Evolutionary conservation across 2,329 filamentous ascomycete species (phyloP).

Genomic region (Magnaporthiopsis incrustans): DNA sequence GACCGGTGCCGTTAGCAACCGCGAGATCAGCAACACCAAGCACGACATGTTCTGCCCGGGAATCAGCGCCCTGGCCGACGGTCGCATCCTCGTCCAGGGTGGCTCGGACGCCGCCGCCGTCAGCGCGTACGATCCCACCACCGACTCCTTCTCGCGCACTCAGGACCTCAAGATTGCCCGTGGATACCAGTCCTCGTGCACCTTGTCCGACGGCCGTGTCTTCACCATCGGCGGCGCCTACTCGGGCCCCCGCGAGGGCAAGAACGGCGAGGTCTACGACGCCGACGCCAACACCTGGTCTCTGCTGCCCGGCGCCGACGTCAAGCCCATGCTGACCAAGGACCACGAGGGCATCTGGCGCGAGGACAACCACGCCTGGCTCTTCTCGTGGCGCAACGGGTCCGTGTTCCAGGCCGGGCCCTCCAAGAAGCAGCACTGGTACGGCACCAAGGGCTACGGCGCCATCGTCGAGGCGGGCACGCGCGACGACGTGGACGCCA

Average conservation of each 20-base stretch:
- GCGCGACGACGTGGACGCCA: constrained; percentile 35
- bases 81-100: constrained; percentile 38
- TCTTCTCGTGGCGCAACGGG: constrained; percentile 39
- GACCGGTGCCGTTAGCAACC: constrained; percentile 38
- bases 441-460: constrained; percentile 35
- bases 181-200: constrained; percentile 35
- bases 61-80: constrained; percentile 33
- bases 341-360: constrained; percentile 35
- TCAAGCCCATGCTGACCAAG: constrained; percentile 36
- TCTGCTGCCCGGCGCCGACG: constrained; percentile 27
- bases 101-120: constrained; percentile 35
- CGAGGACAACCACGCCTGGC: constrained; percentile 46
- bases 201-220: constrained; percentile 34
- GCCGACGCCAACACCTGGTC: constrained; percentile 33
- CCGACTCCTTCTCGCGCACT: constrained; percentile 9
- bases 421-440: constrained; percentile 49
- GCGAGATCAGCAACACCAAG: constrained; percentile 18
- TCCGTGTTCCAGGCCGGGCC: constrained; percentile 48
- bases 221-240: constrained; percentile 45
- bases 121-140: constrained; percentile 28
- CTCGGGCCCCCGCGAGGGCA: constrained; percentile 32
- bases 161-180: constrained; percentile 25
- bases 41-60: constrained; percentile 46
- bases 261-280: constrained; percentile 38
- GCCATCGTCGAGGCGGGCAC: constrained; percentile 30